phyloP scores from a whole-genome alignment of 331 rosid species.

The Quercus lobata region DNA sequence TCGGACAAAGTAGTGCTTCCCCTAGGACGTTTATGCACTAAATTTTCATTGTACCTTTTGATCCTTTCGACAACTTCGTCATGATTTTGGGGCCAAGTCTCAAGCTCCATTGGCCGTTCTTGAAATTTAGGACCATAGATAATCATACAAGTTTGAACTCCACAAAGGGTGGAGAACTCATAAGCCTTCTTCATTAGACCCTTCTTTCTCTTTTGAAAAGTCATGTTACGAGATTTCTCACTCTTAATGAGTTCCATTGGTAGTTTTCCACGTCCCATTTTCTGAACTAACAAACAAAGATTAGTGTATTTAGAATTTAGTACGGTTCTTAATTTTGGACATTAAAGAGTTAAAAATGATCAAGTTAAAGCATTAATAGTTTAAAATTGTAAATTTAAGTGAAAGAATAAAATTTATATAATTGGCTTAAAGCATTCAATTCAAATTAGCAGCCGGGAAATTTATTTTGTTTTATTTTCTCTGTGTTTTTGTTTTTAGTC shows the following conservation, averaged over 20 bases:
- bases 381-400: no score
- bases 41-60: background rate
- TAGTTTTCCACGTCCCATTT: slow-evolving; percentile 57
- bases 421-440: no score
- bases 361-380: no score
- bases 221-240: slow-evolving; percentile 31
- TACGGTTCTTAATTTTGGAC: no score
- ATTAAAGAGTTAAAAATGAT: no score
- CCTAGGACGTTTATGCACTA: slow-evolving; percentile 5
- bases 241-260: slow-evolving; percentile 18
- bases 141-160: slow-evolving; percentile 4
- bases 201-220: slow-evolving; percentile 44
- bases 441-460: no score
- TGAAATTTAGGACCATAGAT: background rate
- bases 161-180: slow-evolving; percentile 22
- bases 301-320: background rate
- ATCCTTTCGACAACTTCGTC: slow-evolving; percentile 2
- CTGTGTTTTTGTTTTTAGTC: no score
- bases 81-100: slow-evolving; percentile 4
- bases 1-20: slow-evolving; percentile 28
- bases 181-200: slow-evolving; percentile 39
- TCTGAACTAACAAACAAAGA: background rate
- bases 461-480: no score
- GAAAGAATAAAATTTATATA: no score
- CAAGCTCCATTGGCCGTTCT: background rate